Percentiles rank a stretch among this genome's conserved stretches.
Evolutionary conservation across 345 rosid species (phyloP).

Genomic region (Salix arbutifolia): DNA sequence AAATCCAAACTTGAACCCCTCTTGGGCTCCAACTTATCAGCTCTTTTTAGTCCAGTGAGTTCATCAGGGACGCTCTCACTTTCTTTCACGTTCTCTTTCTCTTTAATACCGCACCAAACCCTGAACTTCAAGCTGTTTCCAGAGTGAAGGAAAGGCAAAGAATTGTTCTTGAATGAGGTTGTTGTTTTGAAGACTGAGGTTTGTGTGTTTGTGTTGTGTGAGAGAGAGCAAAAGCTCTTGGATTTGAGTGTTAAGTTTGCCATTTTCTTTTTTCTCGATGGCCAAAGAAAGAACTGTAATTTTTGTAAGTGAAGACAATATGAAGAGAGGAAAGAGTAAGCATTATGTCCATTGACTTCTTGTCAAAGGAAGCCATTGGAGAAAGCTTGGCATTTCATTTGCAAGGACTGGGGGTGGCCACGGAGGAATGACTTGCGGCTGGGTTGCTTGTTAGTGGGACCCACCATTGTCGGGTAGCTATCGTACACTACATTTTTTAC

Average conservation of each 20-base stretch:
- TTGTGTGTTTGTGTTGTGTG: constrained; percentile 28
- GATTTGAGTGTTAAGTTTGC: constrained; percentile 48
- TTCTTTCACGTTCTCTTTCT: constrained; percentile 50
- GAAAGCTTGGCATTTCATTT: background rate
- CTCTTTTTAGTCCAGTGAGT: constrained; percentile 26
- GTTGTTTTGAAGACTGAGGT: constrained; percentile 30
- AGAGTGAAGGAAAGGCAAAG: constrained; percentile 12
- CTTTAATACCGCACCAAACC: constrained; percentile 52
- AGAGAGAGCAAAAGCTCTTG: constrained; percentile 32
- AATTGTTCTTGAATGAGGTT: constrained; percentile 14
- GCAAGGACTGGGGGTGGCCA: constrained; percentile 49
- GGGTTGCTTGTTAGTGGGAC: background rate
- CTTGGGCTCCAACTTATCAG: constrained; percentile 30
- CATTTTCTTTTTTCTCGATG: constrained; percentile 28
- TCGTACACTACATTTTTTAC: no score
- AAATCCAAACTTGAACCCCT: constrained; percentile 18
- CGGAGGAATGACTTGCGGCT: constrained; percentile 61
- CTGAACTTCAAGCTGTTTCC: constrained; percentile 31
- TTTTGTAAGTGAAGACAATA: background rate
- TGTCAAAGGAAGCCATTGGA: background rate
- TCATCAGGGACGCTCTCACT: constrained; percentile 23
- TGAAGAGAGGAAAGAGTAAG: background rate
- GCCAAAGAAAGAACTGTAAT: background rate
- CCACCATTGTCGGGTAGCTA: background rate
- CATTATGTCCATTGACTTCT: background rate